Percentiles rank a stretch among this genome's conserved stretches.
Conservation (phyloP, 73 alveolate species). For the Symbiodinium natans region DNA sequence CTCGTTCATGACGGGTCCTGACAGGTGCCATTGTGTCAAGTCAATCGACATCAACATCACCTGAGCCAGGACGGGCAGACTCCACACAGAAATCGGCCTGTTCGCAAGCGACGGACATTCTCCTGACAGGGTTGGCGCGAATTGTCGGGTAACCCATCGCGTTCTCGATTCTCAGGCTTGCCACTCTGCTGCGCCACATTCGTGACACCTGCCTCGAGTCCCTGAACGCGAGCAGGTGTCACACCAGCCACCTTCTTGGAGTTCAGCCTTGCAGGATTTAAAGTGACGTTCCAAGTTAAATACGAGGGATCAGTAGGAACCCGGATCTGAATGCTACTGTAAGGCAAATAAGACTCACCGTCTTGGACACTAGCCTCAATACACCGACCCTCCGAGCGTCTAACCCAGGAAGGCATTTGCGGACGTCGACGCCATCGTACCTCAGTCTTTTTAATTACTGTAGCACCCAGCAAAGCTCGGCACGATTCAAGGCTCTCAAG, state of each 20-base stretch:
- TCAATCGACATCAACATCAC: too few species aligned
- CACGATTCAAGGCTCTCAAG: neutral
- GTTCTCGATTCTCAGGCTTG: too few species aligned
- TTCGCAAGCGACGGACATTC: slow-evolving; percentile 92
- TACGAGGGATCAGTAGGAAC: neutral
- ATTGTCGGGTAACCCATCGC: too few species aligned
- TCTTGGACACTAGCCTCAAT: neutral
- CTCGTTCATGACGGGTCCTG: slow-evolving; percentile 89
- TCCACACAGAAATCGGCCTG: neutral
- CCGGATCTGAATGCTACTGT: neutral
- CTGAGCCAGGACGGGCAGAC: too few species aligned
- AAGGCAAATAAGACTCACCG: neutral
- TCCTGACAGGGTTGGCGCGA: slow-evolving; percentile 2
- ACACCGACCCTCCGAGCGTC: neutral
- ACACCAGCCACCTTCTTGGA: slow-evolving; percentile 96
- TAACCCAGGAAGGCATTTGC: slow-evolving; percentile 59
- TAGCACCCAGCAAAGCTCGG: neutral
- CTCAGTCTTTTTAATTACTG: neutral
- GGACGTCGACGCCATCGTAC: slow-evolving; percentile 78
- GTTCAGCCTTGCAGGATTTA: slow-evolving; percentile 84
- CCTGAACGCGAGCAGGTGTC: slow-evolving; percentile 97
- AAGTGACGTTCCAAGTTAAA: slow-evolving; percentile 17
- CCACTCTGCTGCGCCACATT: too few species aligned
- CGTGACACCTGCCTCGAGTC: slow-evolving; percentile 92
- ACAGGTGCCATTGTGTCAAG: neutral